phyloP scores from a whole-genome alignment of 139 green algal species.

The Bryopsis sp. region DNA sequence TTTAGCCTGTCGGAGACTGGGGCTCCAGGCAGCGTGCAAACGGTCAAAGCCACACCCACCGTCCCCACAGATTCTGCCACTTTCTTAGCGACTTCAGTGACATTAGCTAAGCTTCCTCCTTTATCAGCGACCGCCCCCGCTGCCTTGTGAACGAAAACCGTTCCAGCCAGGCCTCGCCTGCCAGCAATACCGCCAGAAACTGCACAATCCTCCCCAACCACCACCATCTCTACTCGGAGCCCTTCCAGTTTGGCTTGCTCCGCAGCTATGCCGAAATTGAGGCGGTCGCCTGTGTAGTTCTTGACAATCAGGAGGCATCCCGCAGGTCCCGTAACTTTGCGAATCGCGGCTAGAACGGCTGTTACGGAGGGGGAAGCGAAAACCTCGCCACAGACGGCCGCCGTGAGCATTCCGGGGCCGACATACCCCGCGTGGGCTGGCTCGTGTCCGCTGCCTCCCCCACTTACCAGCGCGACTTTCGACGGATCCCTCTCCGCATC shows the following conservation, averaged over 20 bases:
- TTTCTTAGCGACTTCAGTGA: conserved; percentile 33
- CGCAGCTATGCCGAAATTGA: conserved; percentile 86
- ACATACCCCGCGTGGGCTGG: conserved; percentile 72
- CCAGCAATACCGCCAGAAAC: conserved; percentile 51
- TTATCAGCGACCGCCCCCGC: not conserved
- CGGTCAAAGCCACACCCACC: conserved; percentile 53
- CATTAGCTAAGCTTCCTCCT: conserved; percentile 20
- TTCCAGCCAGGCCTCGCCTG: conserved; percentile 74
- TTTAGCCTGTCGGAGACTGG: conserved; percentile 29
- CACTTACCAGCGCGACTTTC: conserved; percentile 51
- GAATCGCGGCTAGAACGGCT: conserved; percentile 73
- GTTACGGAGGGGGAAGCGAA: conserved; percentile 56
- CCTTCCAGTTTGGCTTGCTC: conserved; percentile 72
- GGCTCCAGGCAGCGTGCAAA: conserved; percentile 60
- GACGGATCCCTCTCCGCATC: conserved; percentile 19
- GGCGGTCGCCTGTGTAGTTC: conserved; percentile 90
- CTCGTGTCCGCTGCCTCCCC: conserved; percentile 81
- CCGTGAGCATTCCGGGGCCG: conserved; percentile 75
- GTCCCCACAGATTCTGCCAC: conserved; percentile 40
- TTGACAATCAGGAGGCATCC: conserved; percentile 73
- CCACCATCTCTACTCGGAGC: conserved; percentile 51
- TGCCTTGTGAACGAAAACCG: conserved; percentile 80
- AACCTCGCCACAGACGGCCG: conserved; percentile 81
- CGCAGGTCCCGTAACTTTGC: conserved; percentile 39
- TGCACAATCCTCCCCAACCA: conserved; percentile 73